Evolutionary conservation across 805 yeast genomes (phyloP).

Genomic region (Schwanniomyces polymorphus): DNA sequence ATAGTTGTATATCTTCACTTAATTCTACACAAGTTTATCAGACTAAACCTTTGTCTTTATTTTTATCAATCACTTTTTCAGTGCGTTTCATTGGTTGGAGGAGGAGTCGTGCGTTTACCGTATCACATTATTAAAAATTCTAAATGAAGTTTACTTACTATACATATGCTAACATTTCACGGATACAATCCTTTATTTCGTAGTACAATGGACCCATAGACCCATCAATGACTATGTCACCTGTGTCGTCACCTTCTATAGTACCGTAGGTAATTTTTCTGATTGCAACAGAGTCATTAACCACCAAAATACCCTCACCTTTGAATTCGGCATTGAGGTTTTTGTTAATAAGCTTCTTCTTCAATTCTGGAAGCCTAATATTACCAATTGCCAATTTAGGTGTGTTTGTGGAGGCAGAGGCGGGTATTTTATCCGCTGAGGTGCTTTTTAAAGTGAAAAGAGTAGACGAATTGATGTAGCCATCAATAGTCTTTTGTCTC

Average conservation of each 20-base stretch:
- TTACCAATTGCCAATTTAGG: slow-evolving; percentile 81
- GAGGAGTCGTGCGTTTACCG: background rate
- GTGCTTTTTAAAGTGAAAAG: slow-evolving; percentile 26
- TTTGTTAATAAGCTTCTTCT: slow-evolving; percentile 53
- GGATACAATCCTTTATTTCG: slow-evolving; percentile 68
- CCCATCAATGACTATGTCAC: slow-evolving; percentile 86
- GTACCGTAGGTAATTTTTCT: slow-evolving; percentile 55
- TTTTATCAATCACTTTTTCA: slow-evolving; percentile 2
- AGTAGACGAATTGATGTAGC: slow-evolving; percentile 29
- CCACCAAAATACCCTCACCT: slow-evolving; percentile 90
- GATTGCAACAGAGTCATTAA: slow-evolving; percentile 74
- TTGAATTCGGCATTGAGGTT: slow-evolving; percentile 82
- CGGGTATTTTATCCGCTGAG: background rate
- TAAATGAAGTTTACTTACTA: slow-evolving; percentile 19
- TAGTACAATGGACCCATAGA: slow-evolving; percentile 72
- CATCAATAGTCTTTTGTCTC: slow-evolving; percentile 19
- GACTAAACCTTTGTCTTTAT: background rate
- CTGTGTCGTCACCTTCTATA: slow-evolving; percentile 54
- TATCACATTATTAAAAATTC: background rate
- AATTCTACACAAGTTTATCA: slow-evolving; percentile 40
- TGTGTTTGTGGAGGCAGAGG: slow-evolving; percentile 7
- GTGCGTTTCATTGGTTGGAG: slow-evolving; percentile 4
- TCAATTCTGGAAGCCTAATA: slow-evolving; percentile 76
- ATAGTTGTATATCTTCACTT: slow-evolving; percentile 13
- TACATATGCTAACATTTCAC: slow-evolving; percentile 74